A percentile compares a stretch with the other conserved stretches of the same genome.
phyloP scores from a whole-genome alignment of 2,329 filamentous ascomycete genomes.

The Claviceps pusilla region DNA sequence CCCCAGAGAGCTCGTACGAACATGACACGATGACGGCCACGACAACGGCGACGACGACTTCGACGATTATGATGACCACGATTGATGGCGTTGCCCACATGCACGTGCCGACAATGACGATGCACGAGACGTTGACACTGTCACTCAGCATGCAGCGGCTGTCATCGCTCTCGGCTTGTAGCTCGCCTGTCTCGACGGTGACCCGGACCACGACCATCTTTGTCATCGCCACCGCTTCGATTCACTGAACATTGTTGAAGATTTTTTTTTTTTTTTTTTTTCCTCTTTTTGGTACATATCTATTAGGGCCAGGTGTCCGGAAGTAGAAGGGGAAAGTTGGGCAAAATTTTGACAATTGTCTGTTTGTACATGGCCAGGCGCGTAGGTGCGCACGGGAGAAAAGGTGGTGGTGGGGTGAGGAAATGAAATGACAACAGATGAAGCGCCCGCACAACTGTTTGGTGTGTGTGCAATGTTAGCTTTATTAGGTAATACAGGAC shows the following conservation, averaged over 20 bases:
- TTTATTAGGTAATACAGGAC: too few species aligned
- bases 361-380: neutral
- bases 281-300: slow-evolving; percentile 7
- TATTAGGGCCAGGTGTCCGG: slow-evolving; percentile 1
- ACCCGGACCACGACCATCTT: slow-evolving; percentile 10
- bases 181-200: slow-evolving; percentile 6
- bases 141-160: neutral
- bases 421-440: neutral
- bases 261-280: neutral
- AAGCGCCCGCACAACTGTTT: too few species aligned
- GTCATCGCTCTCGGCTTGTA: slow-evolving; percentile 1
- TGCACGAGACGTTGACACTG: neutral
- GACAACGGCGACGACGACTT: neutral
- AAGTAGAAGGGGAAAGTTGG: neutral
- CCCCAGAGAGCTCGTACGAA: neutral
- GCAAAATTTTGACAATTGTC: neutral
- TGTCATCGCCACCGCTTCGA: slow-evolving; percentile 6
- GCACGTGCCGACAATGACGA: neutral
- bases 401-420: neutral
- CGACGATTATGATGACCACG: neutral
- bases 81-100: neutral
- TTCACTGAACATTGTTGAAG: slow-evolving; percentile 8
- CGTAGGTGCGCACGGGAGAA: neutral
- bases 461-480: too few species aligned
- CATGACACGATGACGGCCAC: neutral